Evolutionary conservation across 2,329 filamentous ascomycete species (phyloP).

Genomic region (Aspergillus eucalypticola): DNA sequence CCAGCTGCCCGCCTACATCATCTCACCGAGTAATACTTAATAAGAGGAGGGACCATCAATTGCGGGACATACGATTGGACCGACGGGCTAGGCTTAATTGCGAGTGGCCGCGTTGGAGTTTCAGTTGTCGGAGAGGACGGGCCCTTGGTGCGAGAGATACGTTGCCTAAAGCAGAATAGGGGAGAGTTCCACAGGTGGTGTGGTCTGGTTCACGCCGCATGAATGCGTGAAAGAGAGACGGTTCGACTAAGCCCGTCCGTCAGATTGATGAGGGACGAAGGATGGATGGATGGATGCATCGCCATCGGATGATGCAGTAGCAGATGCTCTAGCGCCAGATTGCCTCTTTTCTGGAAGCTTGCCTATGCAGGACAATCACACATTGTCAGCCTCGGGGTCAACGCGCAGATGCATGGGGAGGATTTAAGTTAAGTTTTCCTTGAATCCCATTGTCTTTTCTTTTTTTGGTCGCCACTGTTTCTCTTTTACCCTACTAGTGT

Average conservation of each 20-base stretch:
- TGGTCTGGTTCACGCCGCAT: neutral
- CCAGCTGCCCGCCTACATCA: neutral
- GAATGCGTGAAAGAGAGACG: neutral
- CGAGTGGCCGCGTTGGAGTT: slow-evolving; percentile 4
- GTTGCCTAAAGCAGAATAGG: slow-evolving; percentile 6
- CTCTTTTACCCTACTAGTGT: neutral
- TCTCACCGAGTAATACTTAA: neutral
- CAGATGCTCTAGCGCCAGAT: slow-evolving; percentile 1
- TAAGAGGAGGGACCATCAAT: neutral
- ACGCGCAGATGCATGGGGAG: neutral
- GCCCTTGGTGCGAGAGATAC: neutral
- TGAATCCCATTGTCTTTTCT: neutral
- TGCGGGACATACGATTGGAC: slow-evolving; percentile 4
- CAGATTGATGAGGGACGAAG: slow-evolving; percentile 1
- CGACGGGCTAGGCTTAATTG: slow-evolving; percentile 3
- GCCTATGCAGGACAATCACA: slow-evolving; percentile 5
- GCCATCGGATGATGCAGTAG: neutral
- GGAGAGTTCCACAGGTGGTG: neutral
- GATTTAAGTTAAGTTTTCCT: neutral
- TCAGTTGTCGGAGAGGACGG: slow-evolving; percentile 2
- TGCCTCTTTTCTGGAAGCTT: slow-evolving; percentile 3
- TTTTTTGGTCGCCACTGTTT: neutral
- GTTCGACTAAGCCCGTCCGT: neutral
- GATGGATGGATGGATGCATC: neutral
- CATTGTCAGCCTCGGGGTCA: neutral